Evolutionary conservation across 2,329 filamentous ascomycete species (phyloP).

Genomic region (Diaporthe australafricana): DNA sequence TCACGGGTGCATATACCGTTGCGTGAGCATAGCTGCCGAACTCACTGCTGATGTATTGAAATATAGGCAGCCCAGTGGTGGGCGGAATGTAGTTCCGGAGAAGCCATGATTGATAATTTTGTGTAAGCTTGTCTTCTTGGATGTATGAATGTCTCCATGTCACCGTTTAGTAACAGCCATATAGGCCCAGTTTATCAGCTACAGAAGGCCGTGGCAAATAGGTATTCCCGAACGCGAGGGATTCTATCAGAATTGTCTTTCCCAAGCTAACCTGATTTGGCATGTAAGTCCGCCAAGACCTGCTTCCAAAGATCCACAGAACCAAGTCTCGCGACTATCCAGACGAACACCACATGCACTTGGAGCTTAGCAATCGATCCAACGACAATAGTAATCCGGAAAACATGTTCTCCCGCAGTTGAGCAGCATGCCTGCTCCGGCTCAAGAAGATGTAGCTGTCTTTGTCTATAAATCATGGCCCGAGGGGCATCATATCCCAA

Average conservation of each 20-base stretch:
- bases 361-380: not conserved
- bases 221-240: not conserved
- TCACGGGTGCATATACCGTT: not conserved
- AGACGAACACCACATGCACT: not conserved
- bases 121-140: not conserved
- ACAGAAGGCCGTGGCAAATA: not conserved
- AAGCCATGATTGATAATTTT: not conserved
- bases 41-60: not conserved
- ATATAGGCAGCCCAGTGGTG: not conserved
- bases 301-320: not conserved
- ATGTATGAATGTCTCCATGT: not conserved
- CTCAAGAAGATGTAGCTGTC: too few species aligned
- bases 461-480: not conserved
- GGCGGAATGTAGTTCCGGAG: not conserved
- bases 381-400: not conserved
- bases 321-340: too few species aligned
- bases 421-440: not conserved
- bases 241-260: not conserved
- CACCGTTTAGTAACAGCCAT: too few species aligned
- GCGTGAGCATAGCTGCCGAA: not conserved
- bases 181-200: too few species aligned
- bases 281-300: constrained; percentile 12
- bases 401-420: not conserved
- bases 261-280: constrained; percentile 1
- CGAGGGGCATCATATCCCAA: not conserved